phyloP scores from a whole-genome alignment of 768 basidiomycete genomes.

The Trametes meyenii region DNA sequence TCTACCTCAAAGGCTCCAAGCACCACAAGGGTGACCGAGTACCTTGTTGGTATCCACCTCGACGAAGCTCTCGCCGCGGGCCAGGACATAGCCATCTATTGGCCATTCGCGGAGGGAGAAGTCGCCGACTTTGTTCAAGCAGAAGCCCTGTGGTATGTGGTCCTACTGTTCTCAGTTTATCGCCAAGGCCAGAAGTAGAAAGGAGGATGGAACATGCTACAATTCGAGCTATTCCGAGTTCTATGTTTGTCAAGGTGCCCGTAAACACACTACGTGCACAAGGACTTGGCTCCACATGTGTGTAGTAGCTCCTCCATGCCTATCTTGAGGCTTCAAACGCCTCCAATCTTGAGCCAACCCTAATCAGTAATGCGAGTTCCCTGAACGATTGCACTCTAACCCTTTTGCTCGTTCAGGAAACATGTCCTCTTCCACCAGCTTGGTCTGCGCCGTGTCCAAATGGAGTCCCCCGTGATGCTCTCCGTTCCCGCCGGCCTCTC shows the following conservation, averaged over 20 bases:
- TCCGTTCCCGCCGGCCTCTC: constrained; percentile 68
- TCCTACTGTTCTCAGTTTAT: not conserved
- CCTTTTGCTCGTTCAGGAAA: constrained; percentile 58
- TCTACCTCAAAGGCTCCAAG: constrained; percentile 50
- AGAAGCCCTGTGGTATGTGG: constrained; percentile 82
- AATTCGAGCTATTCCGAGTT: too few species aligned
- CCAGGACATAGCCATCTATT: constrained; percentile 73
- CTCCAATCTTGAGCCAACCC: too few species aligned
- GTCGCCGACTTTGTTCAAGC: constrained; percentile 82
- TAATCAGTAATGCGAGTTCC: too few species aligned
- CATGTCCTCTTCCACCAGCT: constrained; percentile 76
- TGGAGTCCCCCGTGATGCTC: constrained; percentile 85
- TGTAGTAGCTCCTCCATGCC: too few species aligned
- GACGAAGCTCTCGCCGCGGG: constrained; percentile 79
- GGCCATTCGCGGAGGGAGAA: constrained; percentile 80
- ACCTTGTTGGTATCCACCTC: constrained; percentile 78
- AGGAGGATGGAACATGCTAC: too few species aligned
- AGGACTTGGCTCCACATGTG: too few species aligned
- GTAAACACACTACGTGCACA: too few species aligned
- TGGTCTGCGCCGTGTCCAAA: constrained; percentile 77
- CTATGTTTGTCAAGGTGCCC: too few species aligned
- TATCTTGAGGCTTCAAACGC: too few species aligned
- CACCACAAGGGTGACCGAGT: constrained; percentile 68
- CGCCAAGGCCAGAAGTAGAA: not conserved
- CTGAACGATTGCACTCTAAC: not conserved